phyloP scores from a whole-genome alignment of 768 basidiomycete genomes.

The Tulasnella sp. region DNA sequence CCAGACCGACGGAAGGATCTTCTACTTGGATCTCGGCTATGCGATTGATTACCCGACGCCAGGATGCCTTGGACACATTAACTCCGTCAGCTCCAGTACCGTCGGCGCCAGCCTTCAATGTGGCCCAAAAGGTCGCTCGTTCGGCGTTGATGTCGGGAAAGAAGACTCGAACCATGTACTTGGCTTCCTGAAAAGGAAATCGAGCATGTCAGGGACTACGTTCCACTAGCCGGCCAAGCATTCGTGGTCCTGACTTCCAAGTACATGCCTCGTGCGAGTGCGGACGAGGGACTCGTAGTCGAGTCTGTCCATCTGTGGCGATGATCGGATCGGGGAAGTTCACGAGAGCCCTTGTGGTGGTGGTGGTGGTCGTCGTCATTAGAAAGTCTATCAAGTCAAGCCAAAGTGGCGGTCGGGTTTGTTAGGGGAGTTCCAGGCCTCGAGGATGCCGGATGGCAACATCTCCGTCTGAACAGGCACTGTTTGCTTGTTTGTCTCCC shows the following conservation, averaged over 20 bases:
- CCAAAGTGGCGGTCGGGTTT: neutral
- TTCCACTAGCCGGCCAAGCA: neutral
- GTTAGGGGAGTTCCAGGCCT: neutral
- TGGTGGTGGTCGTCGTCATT: neutral
- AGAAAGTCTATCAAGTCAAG: neutral
- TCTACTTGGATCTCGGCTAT: neutral
- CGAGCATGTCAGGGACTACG: neutral
- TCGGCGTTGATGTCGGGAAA: neutral
- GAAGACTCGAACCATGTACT: neutral
- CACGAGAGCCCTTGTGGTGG: neutral
- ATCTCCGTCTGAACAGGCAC: neutral
- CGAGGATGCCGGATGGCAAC: neutral
- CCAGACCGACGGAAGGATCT: neutral
- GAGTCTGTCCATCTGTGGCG: conserved; percentile 14
- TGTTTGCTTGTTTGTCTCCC: neutral
- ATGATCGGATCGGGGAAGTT: conserved; percentile 1
- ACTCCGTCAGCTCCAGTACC: neutral
- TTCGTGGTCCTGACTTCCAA: conserved; percentile 1
- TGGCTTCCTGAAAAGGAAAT: neutral
- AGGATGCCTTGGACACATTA: neutral
- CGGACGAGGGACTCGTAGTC: conserved; percentile 11
- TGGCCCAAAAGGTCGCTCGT: neutral
- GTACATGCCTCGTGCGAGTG: conserved; percentile 17
- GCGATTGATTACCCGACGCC: neutral
- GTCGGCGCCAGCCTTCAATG: neutral